Percentiles rank a stretch among this genome's conserved stretches.
Conservation (phyloP, 129 eudicot genomes). For the Arctium lappa region DNA sequence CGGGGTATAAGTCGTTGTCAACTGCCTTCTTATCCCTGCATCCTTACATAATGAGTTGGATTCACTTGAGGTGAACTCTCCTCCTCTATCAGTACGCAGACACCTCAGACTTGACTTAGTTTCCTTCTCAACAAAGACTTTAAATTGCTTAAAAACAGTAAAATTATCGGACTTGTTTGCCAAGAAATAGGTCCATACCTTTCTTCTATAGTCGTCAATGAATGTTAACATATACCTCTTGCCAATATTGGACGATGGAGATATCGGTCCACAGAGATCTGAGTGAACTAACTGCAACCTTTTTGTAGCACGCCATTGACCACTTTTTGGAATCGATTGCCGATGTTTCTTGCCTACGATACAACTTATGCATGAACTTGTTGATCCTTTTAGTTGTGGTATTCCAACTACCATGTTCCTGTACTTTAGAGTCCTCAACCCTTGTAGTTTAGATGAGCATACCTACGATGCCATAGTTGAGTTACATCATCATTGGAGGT, state of each 20-base stretch:
- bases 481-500: not conserved
- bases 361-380: not conserved
- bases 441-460: not conserved
- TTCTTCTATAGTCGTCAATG: too few species aligned
- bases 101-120: too few species aligned
- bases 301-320: not conserved
- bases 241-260: not conserved
- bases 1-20: too few species aligned
- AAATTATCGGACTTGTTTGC: too few species aligned
- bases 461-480: not conserved
- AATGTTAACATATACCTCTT: too few species aligned
- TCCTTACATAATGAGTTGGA: too few species aligned
- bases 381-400: not conserved
- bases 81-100: too few species aligned
- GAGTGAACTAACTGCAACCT: not conserved
- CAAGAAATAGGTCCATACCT: too few species aligned
- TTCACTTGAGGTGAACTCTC: too few species aligned
- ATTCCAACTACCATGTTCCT: not conserved
- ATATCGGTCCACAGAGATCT: not conserved
- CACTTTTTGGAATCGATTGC: not conserved
- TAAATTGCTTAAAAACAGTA: too few species aligned
- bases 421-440: not conserved
- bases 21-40: too few species aligned
- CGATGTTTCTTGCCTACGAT: slow-evolving; percentile 6
- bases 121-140: too few species aligned